Evolutionary conservation across 352 stramenopile genomes (phyloP).

Genomic region (Globisporangium spinosum): DNA sequence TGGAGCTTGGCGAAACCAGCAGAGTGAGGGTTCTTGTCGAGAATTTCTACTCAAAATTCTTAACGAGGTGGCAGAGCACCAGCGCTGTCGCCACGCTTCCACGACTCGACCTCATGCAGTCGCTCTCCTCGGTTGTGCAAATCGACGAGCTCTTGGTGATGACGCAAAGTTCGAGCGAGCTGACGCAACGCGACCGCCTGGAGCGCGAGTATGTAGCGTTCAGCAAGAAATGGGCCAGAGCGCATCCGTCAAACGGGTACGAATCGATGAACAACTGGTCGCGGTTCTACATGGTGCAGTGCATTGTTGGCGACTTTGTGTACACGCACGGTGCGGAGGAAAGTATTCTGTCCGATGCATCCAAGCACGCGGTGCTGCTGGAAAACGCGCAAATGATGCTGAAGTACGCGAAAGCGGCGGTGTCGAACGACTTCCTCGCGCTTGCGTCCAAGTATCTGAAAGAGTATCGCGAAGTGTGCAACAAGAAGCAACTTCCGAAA

Average conservation of each 20-base stretch:
- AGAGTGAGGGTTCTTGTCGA: slow-evolving; percentile 55
- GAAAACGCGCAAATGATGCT: slow-evolving; percentile 49
- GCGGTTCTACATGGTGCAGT: slow-evolving; percentile 60
- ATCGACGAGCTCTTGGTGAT: slow-evolving; percentile 48
- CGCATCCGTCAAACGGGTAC: slow-evolving; percentile 41
- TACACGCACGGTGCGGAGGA: slow-evolving; percentile 26
- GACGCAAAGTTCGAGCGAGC: slow-evolving; percentile 13
- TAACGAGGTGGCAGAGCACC: slow-evolving; percentile 57
- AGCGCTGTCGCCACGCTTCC: slow-evolving; percentile 39
- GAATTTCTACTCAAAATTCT: slow-evolving; percentile 47
- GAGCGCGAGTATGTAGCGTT: slow-evolving; percentile 27
- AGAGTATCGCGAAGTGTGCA: slow-evolving; percentile 72
- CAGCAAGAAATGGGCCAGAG: slow-evolving; percentile 33
- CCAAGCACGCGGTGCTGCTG: slow-evolving; percentile 27
- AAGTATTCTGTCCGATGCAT: slow-evolving; percentile 30
- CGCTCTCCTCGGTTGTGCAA: slow-evolving; percentile 58
- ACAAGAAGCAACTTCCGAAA: slow-evolving; percentile 59
- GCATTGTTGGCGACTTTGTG: slow-evolving; percentile 31
- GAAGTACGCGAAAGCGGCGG: slow-evolving; percentile 57
- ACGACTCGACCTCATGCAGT: slow-evolving; percentile 59
- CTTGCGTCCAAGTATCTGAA: slow-evolving; percentile 76
- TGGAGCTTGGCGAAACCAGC: slow-evolving; percentile 41
- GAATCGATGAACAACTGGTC: slow-evolving; percentile 58
- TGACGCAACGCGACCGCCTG: slow-evolving; percentile 1
- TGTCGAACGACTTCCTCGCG: slow-evolving; percentile 65